Base-by-base conservation (phyloP, 805 yeast species). In the Kuraishia molischiana region DNA sequence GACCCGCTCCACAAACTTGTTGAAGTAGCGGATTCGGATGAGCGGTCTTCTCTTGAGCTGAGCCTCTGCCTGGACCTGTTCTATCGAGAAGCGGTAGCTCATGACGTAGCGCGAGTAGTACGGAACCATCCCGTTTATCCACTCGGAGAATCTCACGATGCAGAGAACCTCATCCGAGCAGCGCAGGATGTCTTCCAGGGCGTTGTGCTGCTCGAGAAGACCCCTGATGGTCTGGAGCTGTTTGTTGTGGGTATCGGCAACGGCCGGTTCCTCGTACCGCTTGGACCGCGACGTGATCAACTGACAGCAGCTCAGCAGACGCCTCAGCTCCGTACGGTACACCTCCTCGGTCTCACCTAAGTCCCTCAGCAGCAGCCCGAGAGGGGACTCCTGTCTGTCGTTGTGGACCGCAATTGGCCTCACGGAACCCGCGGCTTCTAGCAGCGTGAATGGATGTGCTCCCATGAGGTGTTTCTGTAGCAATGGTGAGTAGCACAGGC, bases 21-120 rank as follows among this genome's bases (percentile, higher is more conserved):
- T 43, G 19, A 61, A 35, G 21, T 50, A 47, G 5, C 53, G 40
- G n/a, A 59, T 38, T 40, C 58, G 48, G 24, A 52, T 44, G 24
- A 61, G 35, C 8, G 66, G 66, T 33, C 52, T 44, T 36, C 56
- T 46, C 36, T 57, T 53, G 5, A 56, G 40, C 14, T 41, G 40
- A 19, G 53, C 38, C 39, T 59, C 64, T 2, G 49, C 40, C 5
- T 49, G 41, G 1, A 59, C 35, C 28, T 54, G 56, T 29, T 44
- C 43, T 4, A 44, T 34, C 24, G 42, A 51, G 15, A 52, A 28
- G 26, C 37, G 44, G 43, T 56, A 58, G 13, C 38, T 24, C 11
- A 38, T 33, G 14, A 51, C 29, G 35, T 56, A 60, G 4, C 41
- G 32, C 2, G 29, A 15, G 40, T 60, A 60, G 21, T 39, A 14